Percentiles rank a stretch among this genome's conserved stretches.
phyloP scores from a whole-genome alignment of 2,329 filamentous ascomycete species.

The Penicillium sp. region DNA sequence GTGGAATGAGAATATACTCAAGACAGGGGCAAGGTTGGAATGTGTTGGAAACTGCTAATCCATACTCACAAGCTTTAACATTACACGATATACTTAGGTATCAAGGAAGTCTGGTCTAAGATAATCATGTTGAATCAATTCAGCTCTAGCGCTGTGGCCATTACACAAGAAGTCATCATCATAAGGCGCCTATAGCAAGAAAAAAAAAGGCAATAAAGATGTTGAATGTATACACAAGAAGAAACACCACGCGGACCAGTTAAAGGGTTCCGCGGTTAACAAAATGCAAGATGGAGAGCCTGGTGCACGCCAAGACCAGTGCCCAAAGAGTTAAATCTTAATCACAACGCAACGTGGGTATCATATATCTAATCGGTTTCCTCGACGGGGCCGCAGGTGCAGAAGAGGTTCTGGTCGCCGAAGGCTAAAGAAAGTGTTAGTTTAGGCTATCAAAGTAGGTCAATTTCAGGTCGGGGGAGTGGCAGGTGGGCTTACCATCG shows the following conservation, averaged over 20 bases:
- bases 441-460: not conserved
- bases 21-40: too few relatives aligned
- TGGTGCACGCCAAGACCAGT: not conserved
- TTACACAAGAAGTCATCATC: not conserved
- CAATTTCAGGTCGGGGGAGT: too few relatives aligned
- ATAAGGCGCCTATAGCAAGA: not conserved
- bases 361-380: conserved; percentile 45
- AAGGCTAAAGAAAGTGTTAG: conserved; percentile 61
- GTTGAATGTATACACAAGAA: conserved; percentile 35
- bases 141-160: not conserved
- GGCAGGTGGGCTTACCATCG: conserved; percentile 64
- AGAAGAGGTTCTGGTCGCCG: conserved; percentile 91
- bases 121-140: conserved; percentile 1
- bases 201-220: conserved; percentile 17
- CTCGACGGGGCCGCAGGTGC: conserved; percentile 86
- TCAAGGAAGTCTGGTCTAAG: not conserved
- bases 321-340: conserved; percentile 14
- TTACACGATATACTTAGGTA: not conserved
- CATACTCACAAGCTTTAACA: not conserved
- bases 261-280: conserved; percentile 5
- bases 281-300: not conserved
- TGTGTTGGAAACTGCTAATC: too few relatives aligned
- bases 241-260: conserved; percentile 7
- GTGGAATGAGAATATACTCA: too few relatives aligned
- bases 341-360: conserved; percentile 36